These are phyloP conservation scores for Martensiomyces pterosporus DNA, from an alignment of 192 early-diverging fungal species.

Conservation along the genomic window DNA sequence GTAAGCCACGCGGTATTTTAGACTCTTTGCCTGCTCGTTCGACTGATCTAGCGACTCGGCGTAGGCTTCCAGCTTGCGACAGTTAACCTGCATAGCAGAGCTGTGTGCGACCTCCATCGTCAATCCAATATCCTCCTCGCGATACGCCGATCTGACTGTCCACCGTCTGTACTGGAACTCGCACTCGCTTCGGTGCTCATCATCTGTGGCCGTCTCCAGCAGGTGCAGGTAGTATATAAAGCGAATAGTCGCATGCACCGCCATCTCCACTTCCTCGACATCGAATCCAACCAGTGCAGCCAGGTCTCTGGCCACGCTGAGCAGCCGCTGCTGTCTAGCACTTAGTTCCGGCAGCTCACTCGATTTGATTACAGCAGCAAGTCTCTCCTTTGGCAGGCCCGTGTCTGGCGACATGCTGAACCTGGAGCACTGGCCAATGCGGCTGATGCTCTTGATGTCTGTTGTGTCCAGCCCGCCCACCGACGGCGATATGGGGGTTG, in stretches of 20 bases:
- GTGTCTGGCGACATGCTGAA: slow-evolving; percentile 10
- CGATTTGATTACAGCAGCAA: slow-evolving; percentile 8
- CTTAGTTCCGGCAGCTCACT: slow-evolving; percentile 16
- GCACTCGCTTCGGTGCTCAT: not conserved
- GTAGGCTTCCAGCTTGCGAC: slow-evolving; percentile 1
- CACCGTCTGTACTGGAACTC: slow-evolving; percentile 23
- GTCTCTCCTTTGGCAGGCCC: slow-evolving; percentile 13
- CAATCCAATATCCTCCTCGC: slow-evolving; percentile 30
- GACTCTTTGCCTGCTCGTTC: not conserved
- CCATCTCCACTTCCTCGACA: slow-evolving; percentile 26
- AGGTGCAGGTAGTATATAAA: slow-evolving; percentile 32
- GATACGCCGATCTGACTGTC: slow-evolving; percentile 34
- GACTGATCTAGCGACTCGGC: slow-evolving; percentile 1
- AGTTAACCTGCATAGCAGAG: slow-evolving; percentile 13
- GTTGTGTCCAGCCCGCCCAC: not conserved
- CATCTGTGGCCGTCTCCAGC: slow-evolving; percentile 1
- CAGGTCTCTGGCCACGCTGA: slow-evolving; percentile 12
- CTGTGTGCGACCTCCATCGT: slow-evolving; percentile 9
- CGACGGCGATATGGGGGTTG: slow-evolving; percentile 13
- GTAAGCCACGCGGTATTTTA: slow-evolving; percentile 14
- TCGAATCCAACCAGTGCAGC: slow-evolving; percentile 12
- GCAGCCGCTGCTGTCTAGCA: slow-evolving; percentile 18
- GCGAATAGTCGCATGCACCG: slow-evolving; percentile 29
- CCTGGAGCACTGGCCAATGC: slow-evolving; percentile 28
- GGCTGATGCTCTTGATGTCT: not conserved